Evolutionary conservation across 495 filamentous ascomycete genomes (phyloP).

Genomic region (Aspergillus affinis): DNA sequence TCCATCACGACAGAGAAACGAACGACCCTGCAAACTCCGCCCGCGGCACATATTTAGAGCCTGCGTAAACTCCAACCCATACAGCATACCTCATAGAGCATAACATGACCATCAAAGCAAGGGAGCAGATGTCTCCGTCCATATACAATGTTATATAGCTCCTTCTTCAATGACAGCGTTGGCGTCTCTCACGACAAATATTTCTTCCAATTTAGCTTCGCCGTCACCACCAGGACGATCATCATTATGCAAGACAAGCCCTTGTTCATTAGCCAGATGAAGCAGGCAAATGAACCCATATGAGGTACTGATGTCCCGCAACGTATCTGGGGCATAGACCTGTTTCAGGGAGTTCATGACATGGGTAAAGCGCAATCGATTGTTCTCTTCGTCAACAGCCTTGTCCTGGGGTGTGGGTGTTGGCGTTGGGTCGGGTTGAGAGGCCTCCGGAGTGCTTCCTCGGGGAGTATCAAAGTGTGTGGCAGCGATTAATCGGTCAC

Average conservation of each 20-base stretch:
- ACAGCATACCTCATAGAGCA: constrained; percentile 16
- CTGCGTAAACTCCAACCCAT: constrained; percentile 7
- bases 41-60: constrained; percentile 18
- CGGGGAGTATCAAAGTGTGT: constrained; percentile 34
- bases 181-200: constrained; percentile 41
- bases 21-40: constrained; percentile 28
- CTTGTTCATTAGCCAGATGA: constrained; percentile 97
- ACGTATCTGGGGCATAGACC: constrained; percentile 78
- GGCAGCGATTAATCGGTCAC: constrained; percentile 43
- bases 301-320: constrained; percentile 94
- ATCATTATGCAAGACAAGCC: constrained; percentile 63
- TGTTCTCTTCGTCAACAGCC: constrained; percentile 33
- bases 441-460: constrained; percentile 17
- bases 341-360: constrained; percentile 85
- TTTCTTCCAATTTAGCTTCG: constrained; percentile 40
- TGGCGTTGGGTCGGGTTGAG: constrained; percentile 31
- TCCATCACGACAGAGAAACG: neutral
- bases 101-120: constrained; percentile 13
- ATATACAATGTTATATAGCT: constrained; percentile 23
- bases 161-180: constrained; percentile 44
- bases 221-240: constrained; percentile 30
- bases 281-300: constrained; percentile 97
- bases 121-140: constrained; percentile 26
- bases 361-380: constrained; percentile 75
- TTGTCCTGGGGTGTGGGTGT: constrained; percentile 30